phyloP scores from a whole-genome alignment of 805 yeast species.

The Lachancea sp. region DNA sequence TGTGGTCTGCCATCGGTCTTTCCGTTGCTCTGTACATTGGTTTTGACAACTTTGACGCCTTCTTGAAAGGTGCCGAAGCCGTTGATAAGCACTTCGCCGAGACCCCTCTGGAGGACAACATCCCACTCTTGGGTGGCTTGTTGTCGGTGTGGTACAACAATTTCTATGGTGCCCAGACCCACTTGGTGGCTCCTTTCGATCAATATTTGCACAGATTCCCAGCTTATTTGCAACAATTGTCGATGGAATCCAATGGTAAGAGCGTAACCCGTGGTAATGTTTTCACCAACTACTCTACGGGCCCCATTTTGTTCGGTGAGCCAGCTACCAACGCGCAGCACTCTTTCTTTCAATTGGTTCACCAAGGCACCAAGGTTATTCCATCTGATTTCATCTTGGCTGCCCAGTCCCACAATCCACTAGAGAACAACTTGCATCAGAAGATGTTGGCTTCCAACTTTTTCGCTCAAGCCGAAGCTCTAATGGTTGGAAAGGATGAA shows the following conservation, averaged over 20 bases:
- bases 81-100: conserved; percentile 83
- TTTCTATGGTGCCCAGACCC: conserved; percentile 97
- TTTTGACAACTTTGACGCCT: conserved; percentile 83
- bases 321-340: conserved; percentile 99
- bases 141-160: conserved; percentile 97
- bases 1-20: conserved; percentile 98
- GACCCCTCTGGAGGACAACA: conserved; percentile 84
- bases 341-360: conserved; percentile 98
- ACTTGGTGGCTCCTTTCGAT: conserved; percentile 96
- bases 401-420: conserved; percentile 97
- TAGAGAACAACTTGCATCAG: conserved; percentile 90
- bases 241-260: conserved; percentile 99
- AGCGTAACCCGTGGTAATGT: conserved; percentile 89
- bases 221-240: conserved; percentile 96
- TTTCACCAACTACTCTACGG: conserved; percentile 92
- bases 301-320: conserved; percentile 93
- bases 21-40: conserved; percentile 95
- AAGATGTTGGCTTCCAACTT: conserved; percentile 98
- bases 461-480: conserved; percentile 97
- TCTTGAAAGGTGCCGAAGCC: conserved; percentile 97
- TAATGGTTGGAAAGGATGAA: conserved; percentile 90
- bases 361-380: conserved; percentile 96
- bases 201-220: conserved; percentile 99
- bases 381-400: conserved; percentile 96
- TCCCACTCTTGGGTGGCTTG: conserved; percentile 89